A percentile compares a stretch with the other conserved stretches of the same genome.
Conservation (phyloP, 306 rosid genomes). For the Cucumis melo region DNA sequence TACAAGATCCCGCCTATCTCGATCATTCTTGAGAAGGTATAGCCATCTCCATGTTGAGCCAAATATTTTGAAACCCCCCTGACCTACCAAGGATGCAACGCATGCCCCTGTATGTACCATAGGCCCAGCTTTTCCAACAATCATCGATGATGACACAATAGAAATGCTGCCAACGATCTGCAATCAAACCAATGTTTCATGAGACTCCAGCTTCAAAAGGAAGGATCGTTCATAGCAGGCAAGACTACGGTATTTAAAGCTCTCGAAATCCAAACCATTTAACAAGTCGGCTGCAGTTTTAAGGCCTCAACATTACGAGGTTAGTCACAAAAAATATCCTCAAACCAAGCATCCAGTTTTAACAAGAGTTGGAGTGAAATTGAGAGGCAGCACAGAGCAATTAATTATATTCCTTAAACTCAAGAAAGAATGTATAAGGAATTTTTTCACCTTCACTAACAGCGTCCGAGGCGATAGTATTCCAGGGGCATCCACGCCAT, state of each 20-base stretch:
- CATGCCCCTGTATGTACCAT: conserved; percentile 98
- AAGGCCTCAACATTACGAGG: neutral
- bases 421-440: neutral
- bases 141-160: conserved; percentile 76
- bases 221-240: neutral
- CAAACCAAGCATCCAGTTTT: neutral
- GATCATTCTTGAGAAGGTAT: conserved; percentile 62
- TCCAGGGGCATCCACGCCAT: conserved; percentile 91
- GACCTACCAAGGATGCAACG: conserved; percentile 70
- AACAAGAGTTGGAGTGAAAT: neutral
- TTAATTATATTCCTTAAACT: neutral
- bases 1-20: conserved; percentile 79
- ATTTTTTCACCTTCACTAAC: conserved; percentile 49
- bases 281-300: neutral
- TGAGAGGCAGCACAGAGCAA: neutral
- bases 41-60: conserved; percentile 77
- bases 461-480: conserved; percentile 48
- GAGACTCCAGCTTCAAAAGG: neutral
- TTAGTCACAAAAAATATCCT: neutral
- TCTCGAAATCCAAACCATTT: neutral
- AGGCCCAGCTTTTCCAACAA: conserved; percentile 92
- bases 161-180: conserved; percentile 90
- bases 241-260: neutral
- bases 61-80: conserved; percentile 68
- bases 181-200: conserved; percentile 10